Base-by-base conservation (phyloP, 768 basidiomycete genomes). In the Auricularia auricula-judae region DNA sequence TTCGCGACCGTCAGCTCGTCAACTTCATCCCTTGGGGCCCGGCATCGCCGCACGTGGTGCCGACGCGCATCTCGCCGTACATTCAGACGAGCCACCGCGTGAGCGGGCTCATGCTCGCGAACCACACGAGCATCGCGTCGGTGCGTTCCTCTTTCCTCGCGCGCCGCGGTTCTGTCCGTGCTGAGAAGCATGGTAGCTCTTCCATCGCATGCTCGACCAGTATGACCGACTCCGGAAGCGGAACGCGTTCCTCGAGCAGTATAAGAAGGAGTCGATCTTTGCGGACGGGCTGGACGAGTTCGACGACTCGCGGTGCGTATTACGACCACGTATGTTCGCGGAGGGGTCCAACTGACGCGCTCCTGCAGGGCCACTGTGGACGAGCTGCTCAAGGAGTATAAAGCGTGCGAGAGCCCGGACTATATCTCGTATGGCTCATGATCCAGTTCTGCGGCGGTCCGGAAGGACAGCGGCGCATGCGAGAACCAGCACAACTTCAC, bases 21-120 rank as follows among this genome's bases (percentile, higher is more conserved):
- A 95, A 91, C 72, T 98, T 99, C 74, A 98, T 99, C 67, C 97
- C 97, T 4, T 99, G 97, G 97, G 97, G 97, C 12, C 97, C 97
- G 0, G 95, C 95, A 4, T 95, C 93, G 44, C 95, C 97, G 70
- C 97, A 99, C 76, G 96, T 99, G 4, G 95, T 96, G 4, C 77
- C 98, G 65, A 97, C 95, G 1, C 86, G 91, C 65, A 87, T 84
- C 70, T 94, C 92, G 18, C 94, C 93, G 5, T 96, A 96, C 71
- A 78, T 97, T 63, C 81, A 85, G 4, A 86, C 90, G 44, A 90
- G 88, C 70, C 94, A 99, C 74, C 88, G 95, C 14, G 95, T 98
- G 64, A 98, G 95, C 73, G 96, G 96, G 0, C 81, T 99, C 61
- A 98, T 99, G 97, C 83, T 99, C 61, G 97, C 95, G 10, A 99